phyloP scores from a whole-genome alignment of 306 rosid genomes.

The Arachis hypogaea region DNA sequence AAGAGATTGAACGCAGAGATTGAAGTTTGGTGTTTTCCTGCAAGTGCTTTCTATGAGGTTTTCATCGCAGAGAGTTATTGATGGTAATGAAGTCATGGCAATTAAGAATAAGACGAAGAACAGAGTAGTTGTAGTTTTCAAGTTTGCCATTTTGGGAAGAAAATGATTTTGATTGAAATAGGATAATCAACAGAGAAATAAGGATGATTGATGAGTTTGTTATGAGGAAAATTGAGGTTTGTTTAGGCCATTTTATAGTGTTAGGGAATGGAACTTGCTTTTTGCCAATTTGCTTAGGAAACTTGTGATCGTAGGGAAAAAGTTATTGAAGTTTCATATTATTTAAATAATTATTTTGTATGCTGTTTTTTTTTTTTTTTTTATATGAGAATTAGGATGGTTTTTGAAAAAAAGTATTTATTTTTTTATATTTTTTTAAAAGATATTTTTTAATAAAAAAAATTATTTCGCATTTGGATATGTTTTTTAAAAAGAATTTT shows the following conservation, averaged over 20 bases:
- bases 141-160: constrained; percentile 17
- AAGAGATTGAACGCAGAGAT: constrained; percentile 45
- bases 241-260: not conserved
- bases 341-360: too few species aligned
- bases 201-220: not conserved
- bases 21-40: constrained; percentile 51
- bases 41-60: constrained; percentile 49
- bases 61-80: constrained; percentile 30
- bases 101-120: constrained; percentile 21
- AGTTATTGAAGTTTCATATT: too few species aligned
- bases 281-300: too few species aligned
- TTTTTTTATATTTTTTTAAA: too few species aligned
- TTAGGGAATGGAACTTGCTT: not conserved
- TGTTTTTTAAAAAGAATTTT: too few species aligned
- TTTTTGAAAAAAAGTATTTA: too few species aligned
- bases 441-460: too few species aligned
- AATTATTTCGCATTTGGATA: too few species aligned
- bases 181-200: too few species aligned
- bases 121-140: constrained; percentile 14
- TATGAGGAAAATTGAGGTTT: not conserved
- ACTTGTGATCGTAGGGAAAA: too few species aligned
- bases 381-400: too few species aligned
- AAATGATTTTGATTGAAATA: not conserved
- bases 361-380: too few species aligned
- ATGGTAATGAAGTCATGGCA: constrained; percentile 15